Evolutionary conservation across 2,329 filamentous ascomycete genomes (phyloP).

Genomic region (Aspergillus phoenicis): DNA sequence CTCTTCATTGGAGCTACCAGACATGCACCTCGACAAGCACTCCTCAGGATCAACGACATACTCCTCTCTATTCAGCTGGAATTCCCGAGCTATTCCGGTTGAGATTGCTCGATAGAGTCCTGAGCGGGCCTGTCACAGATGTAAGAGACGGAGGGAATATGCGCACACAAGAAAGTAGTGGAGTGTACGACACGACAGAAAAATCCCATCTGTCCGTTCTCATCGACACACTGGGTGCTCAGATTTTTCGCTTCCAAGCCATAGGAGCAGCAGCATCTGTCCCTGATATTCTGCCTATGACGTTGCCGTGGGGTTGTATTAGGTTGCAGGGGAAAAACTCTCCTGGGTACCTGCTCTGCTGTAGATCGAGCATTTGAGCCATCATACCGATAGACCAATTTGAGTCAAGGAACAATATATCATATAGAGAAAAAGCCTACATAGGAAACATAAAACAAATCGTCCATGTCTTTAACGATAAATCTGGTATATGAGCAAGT

Average conservation of each 20-base stretch:
- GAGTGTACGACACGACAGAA: neutral
- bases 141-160: neutral
- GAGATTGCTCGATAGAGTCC: neutral
- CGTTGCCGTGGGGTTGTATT: constrained; percentile 9
- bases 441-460: neutral
- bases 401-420: neutral
- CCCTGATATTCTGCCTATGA: constrained; percentile 8
- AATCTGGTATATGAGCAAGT: neutral
- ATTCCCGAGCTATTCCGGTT: neutral
- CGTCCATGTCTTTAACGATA: neutral
- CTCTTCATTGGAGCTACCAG: constrained; percentile 14
- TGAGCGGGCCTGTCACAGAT: neutral
- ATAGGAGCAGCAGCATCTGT: neutral
- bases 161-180: neutral
- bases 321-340: constrained; percentile 7
- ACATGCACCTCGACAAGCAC: constrained; percentile 6
- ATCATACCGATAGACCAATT: neutral
- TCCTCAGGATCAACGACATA: neutral
- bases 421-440: neutral
- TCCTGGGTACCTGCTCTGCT: neutral
- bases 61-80: neutral
- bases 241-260: neutral
- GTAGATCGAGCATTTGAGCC: neutral
- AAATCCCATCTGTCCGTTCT: neutral
- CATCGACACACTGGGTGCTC: neutral